These are phyloP conservation scores for Micromonas commoda DNA, from an alignment of 139 green algal species.

Conservation along the genomic window DNA sequence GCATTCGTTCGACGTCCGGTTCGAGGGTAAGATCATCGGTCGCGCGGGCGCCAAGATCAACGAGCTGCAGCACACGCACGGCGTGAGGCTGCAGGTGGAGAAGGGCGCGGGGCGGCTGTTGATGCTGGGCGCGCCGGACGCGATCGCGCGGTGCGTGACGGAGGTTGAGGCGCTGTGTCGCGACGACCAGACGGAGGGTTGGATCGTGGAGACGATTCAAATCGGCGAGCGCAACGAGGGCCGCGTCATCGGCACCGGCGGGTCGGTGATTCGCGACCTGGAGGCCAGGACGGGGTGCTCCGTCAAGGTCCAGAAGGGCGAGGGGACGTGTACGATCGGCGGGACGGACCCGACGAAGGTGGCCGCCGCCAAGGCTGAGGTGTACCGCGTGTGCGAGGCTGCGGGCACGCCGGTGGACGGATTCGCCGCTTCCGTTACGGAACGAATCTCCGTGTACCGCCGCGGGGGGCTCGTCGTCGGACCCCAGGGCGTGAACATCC, in stretches of 20 bases:
- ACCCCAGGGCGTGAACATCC: background rate
- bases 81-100: no score
- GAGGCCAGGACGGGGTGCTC: background rate
- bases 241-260: background rate
- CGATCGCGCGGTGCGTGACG: no score
- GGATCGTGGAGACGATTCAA: background rate
- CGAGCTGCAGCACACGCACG: no score
- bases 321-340: background rate
- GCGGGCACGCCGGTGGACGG: background rate
- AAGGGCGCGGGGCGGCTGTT: no score
- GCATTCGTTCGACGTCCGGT: no score
- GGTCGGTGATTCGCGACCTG: constrained; percentile 9
- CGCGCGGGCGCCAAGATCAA: no score
- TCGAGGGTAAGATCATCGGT: no score
- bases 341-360: background rate
- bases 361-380: background rate
- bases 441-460: background rate
- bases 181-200: background rate
- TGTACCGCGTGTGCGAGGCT: background rate
- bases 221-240: background rate
- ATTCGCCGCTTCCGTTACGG: background rate
- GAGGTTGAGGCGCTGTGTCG: no score
- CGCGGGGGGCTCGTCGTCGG: background rate
- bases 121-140: no score
- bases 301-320: background rate